A percentile compares a stretch with the other conserved stretches of the same genome.
phyloP scores from a whole-genome alignment of 2,329 filamentous ascomycete species.

The Sarocladium brachiariae region DNA sequence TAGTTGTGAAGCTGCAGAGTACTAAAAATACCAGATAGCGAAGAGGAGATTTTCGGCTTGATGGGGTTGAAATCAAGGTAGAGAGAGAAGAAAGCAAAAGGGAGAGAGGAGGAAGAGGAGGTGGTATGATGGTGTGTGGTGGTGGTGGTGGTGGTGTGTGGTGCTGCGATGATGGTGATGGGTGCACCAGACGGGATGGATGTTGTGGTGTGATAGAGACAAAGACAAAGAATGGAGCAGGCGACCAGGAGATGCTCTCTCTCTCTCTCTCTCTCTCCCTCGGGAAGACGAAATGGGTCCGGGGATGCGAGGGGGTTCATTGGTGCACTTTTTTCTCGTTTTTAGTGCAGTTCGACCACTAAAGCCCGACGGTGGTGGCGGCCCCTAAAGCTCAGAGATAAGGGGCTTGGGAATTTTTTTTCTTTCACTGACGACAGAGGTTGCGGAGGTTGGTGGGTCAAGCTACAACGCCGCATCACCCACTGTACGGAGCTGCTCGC shows the following conservation, averaged over 20 bases:
- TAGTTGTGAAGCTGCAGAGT: no score
- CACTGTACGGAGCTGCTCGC: background rate
- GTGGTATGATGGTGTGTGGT: background rate
- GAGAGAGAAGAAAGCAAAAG: background rate
- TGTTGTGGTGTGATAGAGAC: no score
- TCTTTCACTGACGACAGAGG: no score
- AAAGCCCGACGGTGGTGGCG: no score
- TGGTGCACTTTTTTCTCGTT: no score
- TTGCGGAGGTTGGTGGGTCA: background rate
- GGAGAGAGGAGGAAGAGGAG: background rate
- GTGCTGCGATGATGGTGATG: slow-evolving; percentile 3
- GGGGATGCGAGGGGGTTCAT: no score
- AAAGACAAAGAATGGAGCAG: background rate
- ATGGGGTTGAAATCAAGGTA: background rate
- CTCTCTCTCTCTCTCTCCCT: background rate
- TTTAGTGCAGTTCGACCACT: no score
- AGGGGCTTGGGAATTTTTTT: no score
- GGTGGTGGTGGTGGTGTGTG: background rate
- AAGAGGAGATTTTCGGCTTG: background rate
- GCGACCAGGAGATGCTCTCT: no score
- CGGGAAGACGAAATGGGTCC: background rate
- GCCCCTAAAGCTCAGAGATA: no score
- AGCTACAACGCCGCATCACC: slow-evolving; percentile 1
- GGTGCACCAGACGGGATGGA: background rate
- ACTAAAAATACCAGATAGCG: background rate